Evolutionary conservation across 1,284 basidiomycete genomes (phyloP), one percentile per base, ranked within the genome.

Genomic region (Vanrija sp.): DNA sequence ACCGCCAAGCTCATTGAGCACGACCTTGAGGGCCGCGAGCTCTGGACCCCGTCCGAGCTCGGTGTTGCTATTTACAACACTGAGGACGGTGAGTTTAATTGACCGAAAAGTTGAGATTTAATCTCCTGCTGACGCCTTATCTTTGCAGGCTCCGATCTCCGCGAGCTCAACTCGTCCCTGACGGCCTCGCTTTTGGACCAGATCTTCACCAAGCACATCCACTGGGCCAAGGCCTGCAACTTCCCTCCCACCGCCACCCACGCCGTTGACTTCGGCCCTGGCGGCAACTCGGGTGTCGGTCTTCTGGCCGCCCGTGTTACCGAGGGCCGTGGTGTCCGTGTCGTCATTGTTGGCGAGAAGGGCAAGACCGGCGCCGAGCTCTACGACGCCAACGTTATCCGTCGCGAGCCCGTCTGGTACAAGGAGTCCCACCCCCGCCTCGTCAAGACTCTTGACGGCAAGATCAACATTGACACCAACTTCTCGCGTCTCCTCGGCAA

Each of bases 401-500:
- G 84, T 66, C 83, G 82, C 58, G 95, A 97, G 75, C 83, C 86
- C 44, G 88, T 89, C 81, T 98, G 96, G 96, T 83, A 82, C 66
- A 89, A 89, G 80, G 89, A 88, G 74, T 98, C 84, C 78, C 83
- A 84, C 21, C 93, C 95, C 3, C 80, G 80, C 52, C 81, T 98
- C 38, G 87, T 98, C 54, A 92, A 88, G 79, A 96, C 92, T 19
- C 86, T 86, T 63, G 91, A 96, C 76, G 94, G 93, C 46, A 86
- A 85, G 62, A 79, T 97, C 54, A 86, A 94, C 72, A 83, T 98
- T 67, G 93, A 98, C 76, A 98, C 95, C 0, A 88, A 92, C 6
- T 95, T 96, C 82, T 96, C 94, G 52, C 89, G 95, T 61, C 83
- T 98, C 49, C 79, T 98, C 38, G 91, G 92, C 65, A 97, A 97